Evolutionary conservation across 2,329 filamentous ascomycete genomes (phyloP).

Genomic region (Botrytis tulipae): DNA sequence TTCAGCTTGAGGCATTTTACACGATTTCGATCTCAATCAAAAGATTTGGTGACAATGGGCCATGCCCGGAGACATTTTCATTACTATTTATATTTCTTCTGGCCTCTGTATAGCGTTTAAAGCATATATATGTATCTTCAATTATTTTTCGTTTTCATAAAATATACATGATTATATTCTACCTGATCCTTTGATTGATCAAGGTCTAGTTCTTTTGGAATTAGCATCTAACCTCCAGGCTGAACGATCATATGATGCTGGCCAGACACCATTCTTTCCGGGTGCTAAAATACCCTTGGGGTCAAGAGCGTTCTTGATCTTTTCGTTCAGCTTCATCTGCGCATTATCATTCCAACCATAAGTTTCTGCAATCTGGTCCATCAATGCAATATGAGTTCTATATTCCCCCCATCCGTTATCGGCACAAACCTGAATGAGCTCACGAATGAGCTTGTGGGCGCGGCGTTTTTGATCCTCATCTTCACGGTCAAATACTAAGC

Average conservation of each 20-base stretch:
- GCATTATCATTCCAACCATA: slow-evolving; percentile 46
- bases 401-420: slow-evolving; percentile 47
- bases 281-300: slow-evolving; percentile 49
- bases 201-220: slow-evolving; percentile 6
- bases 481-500: slow-evolving; percentile 51
- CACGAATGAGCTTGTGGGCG: slow-evolving; percentile 42
- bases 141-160: neutral
- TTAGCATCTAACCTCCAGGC: slow-evolving; percentile 16
- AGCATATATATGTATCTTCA: neutral
- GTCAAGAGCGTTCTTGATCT: slow-evolving; percentile 48
- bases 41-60: neutral
- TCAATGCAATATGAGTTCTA: slow-evolving; percentile 46
- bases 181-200: neutral
- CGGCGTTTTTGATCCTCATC: slow-evolving; percentile 42
- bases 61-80: neutral
- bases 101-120: neutral
- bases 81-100: neutral
- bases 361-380: slow-evolving; percentile 47
- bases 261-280: slow-evolving; percentile 44
- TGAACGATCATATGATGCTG: slow-evolving; percentile 22
- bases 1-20: neutral
- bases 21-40: neutral
- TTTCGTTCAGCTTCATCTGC: slow-evolving; percentile 45
- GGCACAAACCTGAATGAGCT: slow-evolving; percentile 43
- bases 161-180: neutral